Evolutionary conservation across 345 rosid genomes (phyloP), one percentile per base, ranked within the genome.

Genomic region (Arabis alpina): DNA sequence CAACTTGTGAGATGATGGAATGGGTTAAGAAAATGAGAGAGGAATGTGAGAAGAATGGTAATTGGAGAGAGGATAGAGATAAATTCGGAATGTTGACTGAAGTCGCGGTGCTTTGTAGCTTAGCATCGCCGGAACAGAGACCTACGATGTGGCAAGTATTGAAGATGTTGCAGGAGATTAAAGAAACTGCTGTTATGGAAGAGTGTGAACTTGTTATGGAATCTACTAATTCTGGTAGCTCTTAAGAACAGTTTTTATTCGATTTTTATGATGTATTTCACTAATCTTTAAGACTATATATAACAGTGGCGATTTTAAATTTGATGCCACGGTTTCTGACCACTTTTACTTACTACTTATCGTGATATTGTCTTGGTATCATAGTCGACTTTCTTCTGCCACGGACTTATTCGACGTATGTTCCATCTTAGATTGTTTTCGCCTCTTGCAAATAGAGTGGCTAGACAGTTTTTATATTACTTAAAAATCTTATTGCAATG

Each of bases 71-170:
- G 45, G 90, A 81, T 54, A 88, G 76, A 12, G 88, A 82, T 56
- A 82, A 82, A 62, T 78, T 91, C 36, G 82, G 71, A 55, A 93
- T 93, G 97, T 84, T 91, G 45, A 72, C 83, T 4, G 94, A 91
- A 74, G 89, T 93, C 34, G 96, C 94, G 15, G 70, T 83, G 48
- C 82, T 77, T 28, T 93, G 98, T 74, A 77, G 88, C 50, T 73
- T 47, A 77, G 71, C 70, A 24, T 86, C 94, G 37, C 83, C 92
- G 2, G 98, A 93, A 51, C 98, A 93, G 70, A 83, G 98, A 75
- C 98, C 98, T 0, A 86, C 97, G 0, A 93, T 91, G 98, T 91
- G 97, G 98, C 97, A 88, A 67, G 96, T 91, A 4, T 71, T 91
- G 81, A 93, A 91, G 84, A 88, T 93, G 97, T 72, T 91, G 66